Conservation (phyloP, 2,329 filamentous ascomycete genomes). For the Ambrosiella xylebori region DNA sequence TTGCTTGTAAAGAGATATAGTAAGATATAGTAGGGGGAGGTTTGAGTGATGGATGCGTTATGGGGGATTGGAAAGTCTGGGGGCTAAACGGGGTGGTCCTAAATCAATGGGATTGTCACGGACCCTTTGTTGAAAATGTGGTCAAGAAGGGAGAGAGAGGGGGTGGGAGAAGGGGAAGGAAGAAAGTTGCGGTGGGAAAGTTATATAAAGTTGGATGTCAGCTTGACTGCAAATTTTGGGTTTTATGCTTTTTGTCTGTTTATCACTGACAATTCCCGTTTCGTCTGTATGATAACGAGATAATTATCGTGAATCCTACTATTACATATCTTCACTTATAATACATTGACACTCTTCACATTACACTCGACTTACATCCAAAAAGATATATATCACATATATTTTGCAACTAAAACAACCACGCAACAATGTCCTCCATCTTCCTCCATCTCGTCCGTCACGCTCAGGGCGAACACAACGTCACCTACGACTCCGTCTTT, state of each 20-base stretch:
- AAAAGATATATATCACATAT: neutral
- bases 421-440: conserved; percentile 26
- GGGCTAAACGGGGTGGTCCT: neutral
- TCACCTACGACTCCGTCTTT: conserved; percentile 48
- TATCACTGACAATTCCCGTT: no score
- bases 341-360: no score
- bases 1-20: neutral
- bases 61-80: neutral
- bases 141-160: neutral
- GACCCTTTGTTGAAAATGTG: neutral
- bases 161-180: neutral
- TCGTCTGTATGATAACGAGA: no score
- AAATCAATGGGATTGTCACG: neutral
- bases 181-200: neutral
- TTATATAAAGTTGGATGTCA: neutral
- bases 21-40: neutral
- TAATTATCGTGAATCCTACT: no score
- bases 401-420: neutral
- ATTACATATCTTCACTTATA: no score
- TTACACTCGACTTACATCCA: neutral
- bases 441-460: conserved; percentile 55
- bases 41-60: neutral
- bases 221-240: no score
- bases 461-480: conserved; percentile 69
- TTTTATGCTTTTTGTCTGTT: no score